These are phyloP conservation scores for Seiridium unicorne DNA, from an alignment of 2,329 filamentous ascomycete genomes.

Conservation along the genomic window DNA sequence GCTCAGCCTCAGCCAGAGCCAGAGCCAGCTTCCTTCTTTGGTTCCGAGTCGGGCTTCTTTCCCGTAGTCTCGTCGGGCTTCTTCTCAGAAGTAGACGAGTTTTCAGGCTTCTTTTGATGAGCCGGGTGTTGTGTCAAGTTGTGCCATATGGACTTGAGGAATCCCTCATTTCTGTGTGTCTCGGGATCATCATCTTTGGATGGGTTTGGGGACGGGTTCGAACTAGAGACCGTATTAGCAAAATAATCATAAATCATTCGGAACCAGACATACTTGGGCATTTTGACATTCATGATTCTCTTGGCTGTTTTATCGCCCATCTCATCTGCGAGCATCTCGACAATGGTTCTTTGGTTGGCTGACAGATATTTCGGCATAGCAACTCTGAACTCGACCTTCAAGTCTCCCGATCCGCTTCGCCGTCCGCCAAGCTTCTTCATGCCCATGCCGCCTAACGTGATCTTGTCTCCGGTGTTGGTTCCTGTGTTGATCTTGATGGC, in stretches of 20 bases:
- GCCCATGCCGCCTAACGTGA: slow-evolving; percentile 86
- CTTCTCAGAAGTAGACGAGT: slow-evolving; percentile 18
- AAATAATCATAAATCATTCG: background rate
- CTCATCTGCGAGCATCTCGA: slow-evolving; percentile 96
- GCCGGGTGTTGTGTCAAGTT: slow-evolving; percentile 76
- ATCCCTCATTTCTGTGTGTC: slow-evolving; percentile 78
- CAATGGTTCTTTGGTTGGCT: slow-evolving; percentile 85
- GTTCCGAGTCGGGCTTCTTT: slow-evolving; percentile 19
- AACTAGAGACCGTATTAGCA: slow-evolving; percentile 9
- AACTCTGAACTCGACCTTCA: slow-evolving; percentile 93
- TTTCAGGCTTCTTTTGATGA: slow-evolving; percentile 40
- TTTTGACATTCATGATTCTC: slow-evolving; percentile 82
- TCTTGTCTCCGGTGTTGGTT: slow-evolving; percentile 87
- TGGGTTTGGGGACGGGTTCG: slow-evolving; percentile 13
- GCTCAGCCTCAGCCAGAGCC: slow-evolving; percentile 19
- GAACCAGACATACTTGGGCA: slow-evolving; percentile 42
- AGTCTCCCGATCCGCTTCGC: slow-evolving; percentile 70
- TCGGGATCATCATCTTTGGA: slow-evolving; percentile 32
- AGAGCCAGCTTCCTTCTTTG: slow-evolving; percentile 23
- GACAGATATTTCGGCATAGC: slow-evolving; percentile 92
- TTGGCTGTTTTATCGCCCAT: slow-evolving; percentile 90
- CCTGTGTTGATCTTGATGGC: slow-evolving; percentile 90
- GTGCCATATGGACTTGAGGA: slow-evolving; percentile 92
- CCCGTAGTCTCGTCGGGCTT: slow-evolving; percentile 17
- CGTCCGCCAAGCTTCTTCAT: slow-evolving; percentile 82